Conservation (phyloP, 495 filamentous ascomycete genomes). For the Penicillium cinerascens region DNA sequence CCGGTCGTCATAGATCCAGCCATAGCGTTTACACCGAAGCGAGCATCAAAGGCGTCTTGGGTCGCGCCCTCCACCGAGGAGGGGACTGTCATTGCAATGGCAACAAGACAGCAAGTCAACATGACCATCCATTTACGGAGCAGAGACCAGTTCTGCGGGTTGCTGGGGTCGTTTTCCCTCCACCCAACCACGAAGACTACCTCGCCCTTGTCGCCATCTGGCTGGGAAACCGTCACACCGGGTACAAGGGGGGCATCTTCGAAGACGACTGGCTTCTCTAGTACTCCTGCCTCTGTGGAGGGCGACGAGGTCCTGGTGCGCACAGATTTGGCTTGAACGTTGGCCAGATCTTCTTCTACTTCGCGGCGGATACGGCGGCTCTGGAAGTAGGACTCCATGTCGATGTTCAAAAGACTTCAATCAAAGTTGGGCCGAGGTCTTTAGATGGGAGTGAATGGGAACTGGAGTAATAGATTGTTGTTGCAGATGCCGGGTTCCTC, state of each 20-base stretch:
- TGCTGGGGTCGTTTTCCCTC: constrained; percentile 15
- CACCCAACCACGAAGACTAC: constrained; percentile 9
- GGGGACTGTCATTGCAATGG: constrained; percentile 11
- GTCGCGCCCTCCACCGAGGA: constrained; percentile 11
- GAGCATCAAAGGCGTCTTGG: constrained; percentile 18
- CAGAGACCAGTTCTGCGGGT: constrained; percentile 8
- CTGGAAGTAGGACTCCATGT: constrained; percentile 4
- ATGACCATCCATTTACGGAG: constrained; percentile 12
- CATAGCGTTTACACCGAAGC: constrained; percentile 49
- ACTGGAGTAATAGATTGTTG: too few species aligned
- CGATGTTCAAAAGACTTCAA: not conserved
- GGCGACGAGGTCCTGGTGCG: not conserved
- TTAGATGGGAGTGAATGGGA: too few species aligned
- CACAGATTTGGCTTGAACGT: not conserved
- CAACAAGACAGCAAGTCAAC: constrained; percentile 10
- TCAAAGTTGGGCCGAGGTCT: too few species aligned
- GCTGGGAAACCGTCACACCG: constrained; percentile 5
- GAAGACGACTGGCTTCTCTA: not conserved
- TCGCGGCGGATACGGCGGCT: constrained; percentile 8
- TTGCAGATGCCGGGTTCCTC: too few species aligned
- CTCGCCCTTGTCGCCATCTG: constrained; percentile 3
- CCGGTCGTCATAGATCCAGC: constrained; percentile 41
- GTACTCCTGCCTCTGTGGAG: not conserved
- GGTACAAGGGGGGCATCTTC: not conserved
- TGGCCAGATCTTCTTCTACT: constrained; percentile 8